Evolutionary conservation across 1,139 yeast species (phyloP).

Genomic region (Yamadazyma friedrichii): DNA sequence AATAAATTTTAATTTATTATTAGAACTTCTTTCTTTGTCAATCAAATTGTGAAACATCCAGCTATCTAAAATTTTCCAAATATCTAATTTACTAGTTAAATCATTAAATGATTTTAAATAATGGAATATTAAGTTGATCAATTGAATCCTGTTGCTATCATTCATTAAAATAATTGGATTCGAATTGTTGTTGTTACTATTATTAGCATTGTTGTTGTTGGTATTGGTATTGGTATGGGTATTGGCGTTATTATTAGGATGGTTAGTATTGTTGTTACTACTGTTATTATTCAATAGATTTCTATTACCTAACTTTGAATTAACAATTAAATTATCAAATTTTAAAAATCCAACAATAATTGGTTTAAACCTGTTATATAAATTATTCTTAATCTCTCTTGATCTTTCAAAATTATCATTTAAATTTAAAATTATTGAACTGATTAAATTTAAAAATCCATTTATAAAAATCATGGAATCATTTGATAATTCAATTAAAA

Average conservation of each 20-base stretch:
- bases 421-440: conserved; percentile 35
- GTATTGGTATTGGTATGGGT: not conserved
- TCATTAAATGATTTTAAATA: conserved; percentile 47
- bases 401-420: conserved; percentile 24
- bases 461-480: conserved; percentile 77
- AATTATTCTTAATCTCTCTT: conserved; percentile 27
- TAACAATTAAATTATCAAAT: conserved; percentile 38
- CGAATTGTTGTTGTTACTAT: conserved; percentile 12
- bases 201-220: not conserved
- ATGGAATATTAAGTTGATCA: conserved; percentile 35
- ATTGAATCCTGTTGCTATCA: conserved; percentile 36
- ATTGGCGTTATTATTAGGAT: conserved; percentile 9
- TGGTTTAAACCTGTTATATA: conserved; percentile 37
- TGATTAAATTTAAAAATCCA: conserved; percentile 56
- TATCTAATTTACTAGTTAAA: conserved; percentile 41
- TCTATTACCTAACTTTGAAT: conserved; percentile 12
- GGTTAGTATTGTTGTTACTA: not conserved
- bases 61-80: conserved; percentile 74
- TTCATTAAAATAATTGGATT: conserved; percentile 27
- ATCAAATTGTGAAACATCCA: conserved; percentile 58
- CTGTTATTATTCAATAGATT: not conserved
- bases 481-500: conserved; percentile 63
- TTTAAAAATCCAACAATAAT: conserved; percentile 36
- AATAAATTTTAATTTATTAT: conserved; percentile 5
- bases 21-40: conserved; percentile 9